phyloP scores from a whole-genome alignment of 2,329 filamentous ascomycete species.

The Nigrospora osmanthi region DNA sequence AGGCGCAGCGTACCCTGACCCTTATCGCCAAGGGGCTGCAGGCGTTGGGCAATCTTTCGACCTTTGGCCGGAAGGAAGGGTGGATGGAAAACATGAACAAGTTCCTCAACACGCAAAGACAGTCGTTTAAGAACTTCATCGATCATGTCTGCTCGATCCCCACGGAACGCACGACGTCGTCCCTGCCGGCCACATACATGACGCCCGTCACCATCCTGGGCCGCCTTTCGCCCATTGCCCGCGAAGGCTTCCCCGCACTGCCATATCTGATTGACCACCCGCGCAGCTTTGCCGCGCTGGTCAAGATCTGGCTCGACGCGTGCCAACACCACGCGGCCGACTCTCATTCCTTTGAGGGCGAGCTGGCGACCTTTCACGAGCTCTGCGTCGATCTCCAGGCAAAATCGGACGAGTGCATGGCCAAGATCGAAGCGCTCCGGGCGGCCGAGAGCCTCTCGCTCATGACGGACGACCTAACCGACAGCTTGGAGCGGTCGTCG shows the following conservation, averaged over 20 bases:
- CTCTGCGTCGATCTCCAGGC: conserved; percentile 42
- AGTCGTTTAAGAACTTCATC: conserved; percentile 79
- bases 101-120: conserved; percentile 68
- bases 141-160: conserved; percentile 81
- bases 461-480: conserved; percentile 28
- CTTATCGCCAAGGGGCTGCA: conserved; percentile 89
- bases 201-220: conserved; percentile 87
- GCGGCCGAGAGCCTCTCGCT: conserved; percentile 26
- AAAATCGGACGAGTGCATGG: conserved; percentile 43
- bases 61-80: conserved; percentile 89
- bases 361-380: conserved; percentile 44
- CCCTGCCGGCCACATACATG: conserved; percentile 77
- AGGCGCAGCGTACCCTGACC: conserved; percentile 80
- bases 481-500: conserved; percentile 38
- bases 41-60: conserved; percentile 82
- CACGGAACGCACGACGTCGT: conserved; percentile 54
- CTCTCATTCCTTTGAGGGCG: conserved; percentile 36
- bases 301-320: conserved; percentile 69
- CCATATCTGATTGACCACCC: conserved; percentile 90
- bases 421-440: conserved; percentile 38
- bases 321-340: conserved; percentile 24
- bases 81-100: conserved; percentile 99
- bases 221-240: conserved; percentile 69
- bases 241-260: conserved; percentile 87
- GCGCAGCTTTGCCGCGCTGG: conserved; percentile 74